These are phyloP conservation scores for Cephalotrichum gorgonifer DNA, from an alignment of 2,329 filamentous ascomycete species.

Conservation along the genomic window DNA sequence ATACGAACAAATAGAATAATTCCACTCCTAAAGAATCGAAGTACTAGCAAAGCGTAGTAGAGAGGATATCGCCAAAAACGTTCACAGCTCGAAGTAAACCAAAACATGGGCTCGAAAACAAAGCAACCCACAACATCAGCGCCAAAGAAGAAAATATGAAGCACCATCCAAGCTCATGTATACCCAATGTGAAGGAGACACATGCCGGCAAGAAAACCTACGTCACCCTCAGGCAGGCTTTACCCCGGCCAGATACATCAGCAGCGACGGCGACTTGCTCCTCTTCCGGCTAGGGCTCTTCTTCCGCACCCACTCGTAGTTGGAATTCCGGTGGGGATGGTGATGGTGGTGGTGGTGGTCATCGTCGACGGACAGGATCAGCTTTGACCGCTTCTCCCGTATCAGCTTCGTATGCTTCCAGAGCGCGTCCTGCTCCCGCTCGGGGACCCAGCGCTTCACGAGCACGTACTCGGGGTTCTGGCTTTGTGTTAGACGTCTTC, in stretches of 20 bases:
- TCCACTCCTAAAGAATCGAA: neutral
- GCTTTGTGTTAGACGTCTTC: neutral
- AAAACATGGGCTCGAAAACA: neutral
- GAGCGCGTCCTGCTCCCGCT: conserved; percentile 60
- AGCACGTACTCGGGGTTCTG: conserved; percentile 40
- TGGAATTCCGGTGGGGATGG: conserved; percentile 23
- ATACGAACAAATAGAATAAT: neutral
- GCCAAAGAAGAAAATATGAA: neutral
- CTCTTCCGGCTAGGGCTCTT: conserved; percentile 40
- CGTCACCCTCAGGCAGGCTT: conserved; percentile 23
- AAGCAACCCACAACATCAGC: neutral
- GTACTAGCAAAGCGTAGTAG: neutral
- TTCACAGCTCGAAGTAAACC: conserved; percentile 1
- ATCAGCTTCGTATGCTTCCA: conserved; percentile 61
- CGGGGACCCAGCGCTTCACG: conserved; percentile 63
- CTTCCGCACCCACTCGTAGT: conserved; percentile 48
- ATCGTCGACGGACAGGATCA: conserved; percentile 37
- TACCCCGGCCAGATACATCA: conserved; percentile 48
- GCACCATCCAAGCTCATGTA: neutral
- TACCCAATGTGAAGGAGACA: neutral
- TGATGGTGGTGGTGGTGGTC: conserved; percentile 28
- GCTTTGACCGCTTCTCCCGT: conserved; percentile 42
- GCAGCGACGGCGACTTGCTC: conserved; percentile 44
- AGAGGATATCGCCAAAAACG: neutral
- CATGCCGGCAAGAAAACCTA: neutral